Evolutionary conservation across 202 grass and related monocot genomes (phyloP), one percentile per base, ranked within the genome.

Genomic region (Hordeum pubiflorum): DNA sequence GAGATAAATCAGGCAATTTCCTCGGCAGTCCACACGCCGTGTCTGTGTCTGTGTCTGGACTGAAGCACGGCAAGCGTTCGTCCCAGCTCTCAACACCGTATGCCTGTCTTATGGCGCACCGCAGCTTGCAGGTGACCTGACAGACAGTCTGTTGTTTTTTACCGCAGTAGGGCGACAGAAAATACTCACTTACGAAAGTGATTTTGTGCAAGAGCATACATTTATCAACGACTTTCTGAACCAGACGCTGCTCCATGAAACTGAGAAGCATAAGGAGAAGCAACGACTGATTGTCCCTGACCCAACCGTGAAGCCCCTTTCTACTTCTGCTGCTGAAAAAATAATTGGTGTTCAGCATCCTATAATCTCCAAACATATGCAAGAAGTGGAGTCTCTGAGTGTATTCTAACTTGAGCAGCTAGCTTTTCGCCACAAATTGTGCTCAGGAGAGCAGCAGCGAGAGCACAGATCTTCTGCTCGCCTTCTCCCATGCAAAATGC

Each of bases 341-440:
- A 71, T 46, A 21, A 8, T 8, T 34, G 21, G 0, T 7, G 20
- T 69, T 77, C 9, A 32, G 34, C 62, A 59, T 4, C 58, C 31
- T 17, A 3, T 36, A 54, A 31, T 39, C 14, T 62, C 56, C 10
- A 21, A 63, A 63, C 67, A 39, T 52, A 73, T 4, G 2, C 44
- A 64, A 65, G 17, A 74, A 63, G 18, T 33, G 11, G 32, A 80
- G 46, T 79, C 65, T 11, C 33, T 33, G 32, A 44, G 12, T 34
- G 10, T 3, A 24, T 58, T 57, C 46, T 27, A 36, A 75, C 84
- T 14, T 58, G 8, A 1, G 11, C 39, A 50, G 41, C 82, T 89
- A 73, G 48, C 65, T 89, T 85, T 23, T 32, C 68, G 72, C 70
- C 82, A 21, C 34, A 72, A 85, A 81, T 72, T 84, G 64, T 36